A percentile compares a stretch with the other conserved stretches of the same genome.
phyloP scores from a whole-genome alignment of 306 rosid genomes.

The Sechiopsis laciniata region DNA sequence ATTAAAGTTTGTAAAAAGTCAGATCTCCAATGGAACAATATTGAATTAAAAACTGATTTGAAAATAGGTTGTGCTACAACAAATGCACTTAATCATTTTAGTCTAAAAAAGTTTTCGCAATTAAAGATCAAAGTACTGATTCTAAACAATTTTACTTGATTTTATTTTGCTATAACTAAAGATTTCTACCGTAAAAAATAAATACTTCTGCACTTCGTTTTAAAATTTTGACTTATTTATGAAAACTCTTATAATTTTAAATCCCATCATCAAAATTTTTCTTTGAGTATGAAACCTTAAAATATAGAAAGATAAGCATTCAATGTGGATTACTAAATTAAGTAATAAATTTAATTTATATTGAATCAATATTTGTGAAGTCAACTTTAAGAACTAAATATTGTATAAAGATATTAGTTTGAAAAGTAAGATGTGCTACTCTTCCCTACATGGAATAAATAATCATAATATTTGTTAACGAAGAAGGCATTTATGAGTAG shows the following conservation, averaged over 20 bases:
- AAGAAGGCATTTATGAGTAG: no score
- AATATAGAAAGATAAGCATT: background rate
- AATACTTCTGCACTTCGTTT: background rate
- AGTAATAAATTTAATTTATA: background rate
- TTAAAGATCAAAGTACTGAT: background rate
- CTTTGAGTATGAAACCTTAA: background rate
- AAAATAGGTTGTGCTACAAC: background rate
- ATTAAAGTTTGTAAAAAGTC: background rate
- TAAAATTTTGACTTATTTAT: background rate
- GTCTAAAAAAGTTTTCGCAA: background rate
- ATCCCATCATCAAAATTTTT: background rate
- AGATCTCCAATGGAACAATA: background rate
- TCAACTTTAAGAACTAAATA: background rate
- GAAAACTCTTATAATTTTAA: background rate
- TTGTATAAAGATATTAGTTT: background rate
- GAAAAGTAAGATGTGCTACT: slow-evolving; percentile 1
- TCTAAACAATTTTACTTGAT: background rate
- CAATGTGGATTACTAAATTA: background rate
- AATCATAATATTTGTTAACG: no score
- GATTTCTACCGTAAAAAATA: background rate
- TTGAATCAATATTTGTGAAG: background rate
- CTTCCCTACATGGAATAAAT: slow-evolving; percentile 11
- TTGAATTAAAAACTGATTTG: background rate
- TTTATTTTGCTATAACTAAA: no score
- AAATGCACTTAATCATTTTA: background rate